Evolutionary conservation across 371 early-diverging fungal genomes (phyloP).

Genomic region (Paramicrosporidium saccamoebae): DNA sequence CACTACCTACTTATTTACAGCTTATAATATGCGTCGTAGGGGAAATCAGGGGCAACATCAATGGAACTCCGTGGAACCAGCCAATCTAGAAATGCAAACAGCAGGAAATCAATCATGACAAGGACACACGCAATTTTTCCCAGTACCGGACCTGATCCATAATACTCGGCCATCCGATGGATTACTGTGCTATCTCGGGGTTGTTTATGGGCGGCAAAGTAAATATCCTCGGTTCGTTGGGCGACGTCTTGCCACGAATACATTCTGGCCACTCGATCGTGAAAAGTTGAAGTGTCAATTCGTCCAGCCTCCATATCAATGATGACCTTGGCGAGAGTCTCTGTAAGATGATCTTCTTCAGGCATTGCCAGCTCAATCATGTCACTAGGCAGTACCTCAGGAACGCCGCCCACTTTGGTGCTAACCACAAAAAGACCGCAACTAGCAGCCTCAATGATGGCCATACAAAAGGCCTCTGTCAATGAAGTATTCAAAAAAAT

Average conservation of each 20-base stretch:
- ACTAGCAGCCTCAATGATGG: slow-evolving; percentile 93
- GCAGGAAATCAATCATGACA: slow-evolving; percentile 44
- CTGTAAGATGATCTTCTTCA: slow-evolving; percentile 49
- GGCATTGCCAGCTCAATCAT: slow-evolving; percentile 83
- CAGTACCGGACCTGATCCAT: slow-evolving; percentile 61
- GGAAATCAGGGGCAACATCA: slow-evolving; percentile 25
- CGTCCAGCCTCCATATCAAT: slow-evolving; percentile 14
- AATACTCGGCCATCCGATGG: slow-evolving; percentile 43
- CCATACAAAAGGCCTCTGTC: slow-evolving; percentile 97
- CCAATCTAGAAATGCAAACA: slow-evolving; percentile 45
- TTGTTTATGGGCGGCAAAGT: slow-evolving; percentile 22
- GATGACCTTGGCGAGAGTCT: slow-evolving; percentile 32
- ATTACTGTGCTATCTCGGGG: slow-evolving; percentile 27
- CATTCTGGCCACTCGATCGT: slow-evolving; percentile 53
- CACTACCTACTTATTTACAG: slow-evolving; percentile 1
- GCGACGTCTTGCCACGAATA: slow-evolving; percentile 87
- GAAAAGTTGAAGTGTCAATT: slow-evolving; percentile 29
- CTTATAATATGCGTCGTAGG: slow-evolving; percentile 16
- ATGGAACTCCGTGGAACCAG: slow-evolving; percentile 30
- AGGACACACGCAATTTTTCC: slow-evolving; percentile 70
- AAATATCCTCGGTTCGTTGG: slow-evolving; percentile 56
- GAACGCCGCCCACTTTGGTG: slow-evolving; percentile 94
- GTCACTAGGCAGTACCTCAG: slow-evolving; percentile 78
- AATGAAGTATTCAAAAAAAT: slow-evolving; percentile 93
- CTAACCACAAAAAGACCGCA: slow-evolving; percentile 84